These are phyloP conservation scores for Drechslerella coelobrocha DNA, from an alignment of 2,329 filamentous ascomycete species.

Conservation along the genomic window DNA sequence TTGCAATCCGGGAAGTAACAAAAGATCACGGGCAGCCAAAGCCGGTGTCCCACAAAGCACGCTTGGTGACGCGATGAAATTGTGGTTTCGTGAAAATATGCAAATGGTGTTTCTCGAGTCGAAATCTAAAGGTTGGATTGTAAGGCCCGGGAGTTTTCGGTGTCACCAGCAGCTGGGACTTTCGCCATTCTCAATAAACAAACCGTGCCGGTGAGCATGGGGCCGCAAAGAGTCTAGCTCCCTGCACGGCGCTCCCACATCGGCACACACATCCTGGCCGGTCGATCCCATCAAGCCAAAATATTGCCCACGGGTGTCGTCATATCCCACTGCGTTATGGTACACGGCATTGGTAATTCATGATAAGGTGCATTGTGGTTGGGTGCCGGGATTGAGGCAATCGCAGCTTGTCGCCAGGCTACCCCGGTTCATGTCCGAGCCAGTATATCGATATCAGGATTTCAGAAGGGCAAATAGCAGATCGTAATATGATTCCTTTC, in stretches of 20 bases:
- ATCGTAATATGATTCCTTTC: constrained; percentile 24
- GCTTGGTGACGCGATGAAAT: too few relatives aligned
- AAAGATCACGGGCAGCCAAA: too few relatives aligned
- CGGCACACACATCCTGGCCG: constrained; percentile 19
- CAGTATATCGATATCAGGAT: constrained; percentile 17
- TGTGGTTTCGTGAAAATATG: too few relatives aligned
- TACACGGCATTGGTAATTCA: neutral
- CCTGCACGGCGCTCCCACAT: constrained; percentile 33
- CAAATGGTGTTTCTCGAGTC: too few relatives aligned
- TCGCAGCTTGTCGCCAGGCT: constrained; percentile 3
- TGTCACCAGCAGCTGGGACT: constrained; percentile 5
- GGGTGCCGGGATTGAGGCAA: constrained; percentile 23
- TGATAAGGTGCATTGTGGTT: constrained; percentile 16
- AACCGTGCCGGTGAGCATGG: constrained; percentile 13
- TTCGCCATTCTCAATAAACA: neutral
- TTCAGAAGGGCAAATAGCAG: constrained; percentile 20
- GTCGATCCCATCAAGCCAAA: constrained; percentile 15
- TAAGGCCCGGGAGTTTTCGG: constrained; percentile 10
- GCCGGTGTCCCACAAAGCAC: too few relatives aligned
- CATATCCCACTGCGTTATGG: constrained; percentile 1
- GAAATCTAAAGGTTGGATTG: neutral
- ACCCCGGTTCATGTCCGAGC: constrained; percentile 9
- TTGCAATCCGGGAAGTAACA: too few relatives aligned
- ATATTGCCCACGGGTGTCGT: constrained; percentile 22
- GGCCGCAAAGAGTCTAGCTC: constrained; percentile 28